Evolutionary conservation across 495 filamentous ascomycete genomes (phyloP).

Genomic region (Monascus purpureus): DNA sequence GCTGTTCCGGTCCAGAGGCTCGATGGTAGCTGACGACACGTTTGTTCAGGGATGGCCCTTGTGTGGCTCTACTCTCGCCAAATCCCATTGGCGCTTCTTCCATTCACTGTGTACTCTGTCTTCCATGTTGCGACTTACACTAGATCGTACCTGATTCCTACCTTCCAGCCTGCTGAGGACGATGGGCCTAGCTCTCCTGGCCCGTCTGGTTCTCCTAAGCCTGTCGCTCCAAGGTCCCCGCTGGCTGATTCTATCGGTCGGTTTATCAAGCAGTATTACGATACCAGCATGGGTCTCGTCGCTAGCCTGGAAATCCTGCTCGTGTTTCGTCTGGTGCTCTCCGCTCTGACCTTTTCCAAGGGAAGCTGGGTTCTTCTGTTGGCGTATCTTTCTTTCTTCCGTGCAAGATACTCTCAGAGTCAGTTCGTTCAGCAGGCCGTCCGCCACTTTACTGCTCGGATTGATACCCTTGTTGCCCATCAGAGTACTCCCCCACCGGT

Average conservation of each 20-base stretch:
- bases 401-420: slow-evolving; percentile 81
- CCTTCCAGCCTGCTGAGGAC: slow-evolving; percentile 24
- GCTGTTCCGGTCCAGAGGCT: background rate
- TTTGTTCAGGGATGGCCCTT: slow-evolving; percentile 69
- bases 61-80: slow-evolving; percentile 90
- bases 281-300: slow-evolving; percentile 72
- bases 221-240: slow-evolving; percentile 48
- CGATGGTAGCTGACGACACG: background rate
- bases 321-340: slow-evolving; percentile 66
- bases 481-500: slow-evolving; percentile 77
- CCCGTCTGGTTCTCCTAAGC: slow-evolving; percentile 34
- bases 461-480: slow-evolving; percentile 69
- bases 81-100: slow-evolving; percentile 76
- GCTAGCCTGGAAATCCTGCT: slow-evolving; percentile 62
- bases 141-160: slow-evolving; percentile 39
- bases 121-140: slow-evolving; percentile 86
- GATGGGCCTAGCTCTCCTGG: slow-evolving; percentile 39
- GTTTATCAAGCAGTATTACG: slow-evolving; percentile 98
- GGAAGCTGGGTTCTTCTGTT: slow-evolving; percentile 77
- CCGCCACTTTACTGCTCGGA: slow-evolving; percentile 51
- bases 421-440: slow-evolving; percentile 77
- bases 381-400: slow-evolving; percentile 85
- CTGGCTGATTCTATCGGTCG: slow-evolving; percentile 67
- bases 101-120: slow-evolving; percentile 91
- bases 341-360: slow-evolving; percentile 71